Evolutionary conservation across 371 early-diverging fungal genomes (phyloP), one percentile per base, ranked within the genome.

Genomic region (Mortierella polycephala): DNA sequence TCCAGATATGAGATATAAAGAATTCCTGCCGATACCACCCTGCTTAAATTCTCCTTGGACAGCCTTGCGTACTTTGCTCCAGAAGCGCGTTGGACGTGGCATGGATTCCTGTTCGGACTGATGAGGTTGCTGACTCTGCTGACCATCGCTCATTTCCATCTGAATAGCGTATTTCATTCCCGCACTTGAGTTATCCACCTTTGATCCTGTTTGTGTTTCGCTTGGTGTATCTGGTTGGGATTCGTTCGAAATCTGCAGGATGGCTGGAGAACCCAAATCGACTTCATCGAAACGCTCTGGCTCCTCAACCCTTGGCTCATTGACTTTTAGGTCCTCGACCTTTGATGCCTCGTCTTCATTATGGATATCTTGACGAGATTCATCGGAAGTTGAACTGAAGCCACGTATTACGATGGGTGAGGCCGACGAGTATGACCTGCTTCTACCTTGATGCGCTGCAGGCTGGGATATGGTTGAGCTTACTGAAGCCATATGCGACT

Each of bases 351-450:
- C 49, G 39, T 63, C 57, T 16, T 18, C 47, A 18, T 54, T 41
- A 16, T 49, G 44, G 37, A 46, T 11, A 0, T 40, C 30, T 18
- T 51, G 51, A 21, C 20, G 52, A 13, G 41, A 11, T 11, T 8
- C 45, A 13, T 23, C n/a, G 18, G 73, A 54, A 14, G 67, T 11
- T 8, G 70, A 69, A 12, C 54, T 62, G 51, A 75, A 75, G 10
- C 75, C 75, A 30, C 75, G 57, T 12, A 75, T 59, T 13, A 75
- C 49, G 41, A 75, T 69, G 1, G 64, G 69, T 42, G 65, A 18
- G 37, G 47, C 9, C 16, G 46, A 37, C 3, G 49, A 21, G n/a
- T 18, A 30, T 6, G 57, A 41, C 37, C 30, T 37, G 16, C 30
- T 45, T 14, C 49, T 56, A 47, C 16, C 21, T 7, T 57, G 52